Conservation (phyloP, 768 basidiomycete genomes). For the Albatrellus ellisii region DNA sequence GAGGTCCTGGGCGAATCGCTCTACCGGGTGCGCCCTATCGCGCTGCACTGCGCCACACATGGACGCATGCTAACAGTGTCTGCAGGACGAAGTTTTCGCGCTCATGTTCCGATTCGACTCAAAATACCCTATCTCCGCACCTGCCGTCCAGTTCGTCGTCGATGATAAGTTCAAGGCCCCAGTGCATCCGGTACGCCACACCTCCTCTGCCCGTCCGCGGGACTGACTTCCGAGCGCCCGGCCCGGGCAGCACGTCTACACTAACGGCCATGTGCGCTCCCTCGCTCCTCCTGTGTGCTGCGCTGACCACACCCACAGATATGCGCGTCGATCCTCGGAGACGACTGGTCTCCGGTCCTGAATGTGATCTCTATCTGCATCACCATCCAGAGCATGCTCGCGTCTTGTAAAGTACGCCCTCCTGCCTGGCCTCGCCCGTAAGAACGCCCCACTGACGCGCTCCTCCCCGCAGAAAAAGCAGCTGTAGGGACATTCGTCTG, state of each 20-base stretch:
- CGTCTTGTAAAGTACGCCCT: constrained; percentile 66
- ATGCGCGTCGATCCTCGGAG: constrained; percentile 81
- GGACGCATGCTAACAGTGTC: neutral
- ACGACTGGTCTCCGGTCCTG: constrained; percentile 84
- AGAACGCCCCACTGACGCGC: neutral
- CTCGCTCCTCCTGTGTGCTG: constrained; percentile 7
- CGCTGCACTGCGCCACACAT: neutral
- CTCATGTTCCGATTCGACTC: constrained; percentile 74
- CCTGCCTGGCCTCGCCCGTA: neutral
- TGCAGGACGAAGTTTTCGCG: constrained; percentile 61
- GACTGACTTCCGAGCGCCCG: constrained; percentile 8
- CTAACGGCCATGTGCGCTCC: constrained; percentile 65
- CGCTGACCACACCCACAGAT: constrained; percentile 33
- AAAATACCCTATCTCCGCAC: constrained; percentile 77
- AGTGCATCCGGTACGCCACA: constrained; percentile 55
- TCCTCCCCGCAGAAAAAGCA: constrained; percentile 35
- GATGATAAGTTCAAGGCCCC: constrained; percentile 53
- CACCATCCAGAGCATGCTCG: constrained; percentile 86
- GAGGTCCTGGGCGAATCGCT: constrained; percentile 76
- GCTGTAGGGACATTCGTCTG: constrained; percentile 31
- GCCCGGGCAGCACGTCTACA: constrained; percentile 59
- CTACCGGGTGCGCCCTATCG: constrained; percentile 41
- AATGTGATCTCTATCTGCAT: constrained; percentile 73
- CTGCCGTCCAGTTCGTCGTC: constrained; percentile 78
- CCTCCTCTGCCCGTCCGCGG: neutral